A percentile compares a stretch with the other conserved stretches of the same genome.
Conservation (phyloP, 1,284 basidiomycete species). For the Trametes pubescens region DNA sequence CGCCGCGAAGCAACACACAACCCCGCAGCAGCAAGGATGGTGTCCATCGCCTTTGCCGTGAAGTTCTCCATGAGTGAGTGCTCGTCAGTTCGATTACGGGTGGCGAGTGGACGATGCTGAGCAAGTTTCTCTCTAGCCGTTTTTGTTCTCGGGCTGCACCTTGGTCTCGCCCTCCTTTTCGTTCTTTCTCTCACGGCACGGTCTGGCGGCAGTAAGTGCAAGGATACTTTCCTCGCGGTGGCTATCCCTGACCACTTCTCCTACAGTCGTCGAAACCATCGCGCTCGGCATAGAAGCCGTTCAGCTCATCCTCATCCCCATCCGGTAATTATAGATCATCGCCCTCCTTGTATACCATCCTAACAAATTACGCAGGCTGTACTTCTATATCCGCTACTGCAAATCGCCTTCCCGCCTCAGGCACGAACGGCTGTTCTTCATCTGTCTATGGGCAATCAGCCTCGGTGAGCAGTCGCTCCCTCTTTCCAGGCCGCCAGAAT, state of each 20-base stretch:
- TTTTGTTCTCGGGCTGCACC: slow-evolving; percentile 24
- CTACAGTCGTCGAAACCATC: slow-evolving; percentile 20
- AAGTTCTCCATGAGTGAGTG: slow-evolving; percentile 28
- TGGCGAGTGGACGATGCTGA: neutral
- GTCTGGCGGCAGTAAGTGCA: slow-evolving; percentile 25
- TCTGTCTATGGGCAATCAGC: slow-evolving; percentile 18
- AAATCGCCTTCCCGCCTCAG: slow-evolving; percentile 9
- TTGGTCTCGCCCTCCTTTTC: slow-evolving; percentile 20
- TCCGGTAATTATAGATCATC: slow-evolving; percentile 9
- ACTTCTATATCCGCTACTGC: slow-evolving; percentile 22
- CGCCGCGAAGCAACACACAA: neutral
- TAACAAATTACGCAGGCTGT: slow-evolving; percentile 5
- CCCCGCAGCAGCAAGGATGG: slow-evolving; percentile 15
- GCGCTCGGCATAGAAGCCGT: slow-evolving; percentile 23
- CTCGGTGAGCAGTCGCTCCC: slow-evolving; percentile 9
- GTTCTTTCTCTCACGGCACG: slow-evolving; percentile 19
- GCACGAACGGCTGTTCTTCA: slow-evolving; percentile 25
- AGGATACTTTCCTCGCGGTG: neutral
- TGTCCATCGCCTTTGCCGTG: slow-evolving; percentile 23
- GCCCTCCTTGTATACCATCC: neutral
- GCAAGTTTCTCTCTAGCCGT: slow-evolving; percentile 9
- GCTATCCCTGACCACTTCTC: neutral
- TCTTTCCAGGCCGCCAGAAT: no score
- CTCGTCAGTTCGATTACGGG: neutral
- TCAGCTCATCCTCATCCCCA: slow-evolving; percentile 17